A percentile compares a stretch with the other conserved stretches of the same genome.
Conservation (phyloP, 116 monocot genomes). For the Papilionanthe hybrid region DNA sequence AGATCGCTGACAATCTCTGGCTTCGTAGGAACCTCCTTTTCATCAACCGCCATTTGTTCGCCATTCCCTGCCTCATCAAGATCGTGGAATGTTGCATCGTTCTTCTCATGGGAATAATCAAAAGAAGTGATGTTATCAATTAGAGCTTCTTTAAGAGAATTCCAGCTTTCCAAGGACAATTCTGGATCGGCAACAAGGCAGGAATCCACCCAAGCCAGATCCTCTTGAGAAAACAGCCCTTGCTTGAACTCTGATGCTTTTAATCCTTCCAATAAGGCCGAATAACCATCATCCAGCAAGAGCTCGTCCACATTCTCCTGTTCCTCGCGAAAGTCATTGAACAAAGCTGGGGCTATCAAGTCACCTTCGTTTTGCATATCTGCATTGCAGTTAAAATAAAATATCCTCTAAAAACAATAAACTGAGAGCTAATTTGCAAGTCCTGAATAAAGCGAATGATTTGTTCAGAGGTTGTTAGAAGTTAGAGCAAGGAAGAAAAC, state of each 20-base stretch:
- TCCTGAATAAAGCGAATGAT: background rate
- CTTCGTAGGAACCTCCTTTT: background rate
- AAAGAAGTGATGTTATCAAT: background rate
- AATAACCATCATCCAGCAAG: background rate
- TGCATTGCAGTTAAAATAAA: background rate
- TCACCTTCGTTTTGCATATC: constrained; percentile 4
- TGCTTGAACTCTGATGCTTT: background rate
- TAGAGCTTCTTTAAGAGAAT: constrained; percentile 5
- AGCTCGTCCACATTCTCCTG: background rate
- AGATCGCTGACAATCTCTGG: background rate
- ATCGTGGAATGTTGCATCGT: background rate
- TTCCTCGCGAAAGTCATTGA: background rate
- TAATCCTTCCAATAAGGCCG: background rate
- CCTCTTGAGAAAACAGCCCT: constrained; percentile 17
- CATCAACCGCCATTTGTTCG: background rate
- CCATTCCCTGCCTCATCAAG: background rate
- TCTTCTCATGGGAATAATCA: background rate
- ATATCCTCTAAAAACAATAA: background rate
- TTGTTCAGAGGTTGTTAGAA: background rate
- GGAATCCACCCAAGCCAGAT: constrained; percentile 25
- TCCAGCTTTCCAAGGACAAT: constrained; percentile 11
- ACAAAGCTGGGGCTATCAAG: background rate
- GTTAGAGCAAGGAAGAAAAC: background rate
- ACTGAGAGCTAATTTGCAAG: background rate
- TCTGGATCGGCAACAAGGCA: constrained; percentile 17